Conservation (phyloP, 176 grass and related monocot genomes). For the Chrysopogon serrulatus region DNA sequence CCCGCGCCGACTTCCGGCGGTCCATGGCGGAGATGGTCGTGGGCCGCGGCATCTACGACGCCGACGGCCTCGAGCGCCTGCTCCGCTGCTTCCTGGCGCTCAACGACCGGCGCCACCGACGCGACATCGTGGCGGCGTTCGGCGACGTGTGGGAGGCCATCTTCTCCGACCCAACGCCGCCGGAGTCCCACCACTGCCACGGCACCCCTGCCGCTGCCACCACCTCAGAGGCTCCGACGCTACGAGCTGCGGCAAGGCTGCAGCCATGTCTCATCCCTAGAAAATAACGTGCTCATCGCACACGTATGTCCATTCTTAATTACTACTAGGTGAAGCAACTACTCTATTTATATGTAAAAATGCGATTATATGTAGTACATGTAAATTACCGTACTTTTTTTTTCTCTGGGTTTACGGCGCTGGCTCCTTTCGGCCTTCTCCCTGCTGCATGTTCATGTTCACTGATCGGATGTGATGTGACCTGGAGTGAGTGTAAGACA, state of each 20-base stretch:
- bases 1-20: constrained; percentile 65
- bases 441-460: not conserved
- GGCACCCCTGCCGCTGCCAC: not conserved
- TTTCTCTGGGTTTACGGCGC: not conserved
- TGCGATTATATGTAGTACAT: too few relatives aligned
- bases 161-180: constrained; percentile 23
- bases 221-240: not conserved
- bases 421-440: not conserved
- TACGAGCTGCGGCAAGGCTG: not conserved
- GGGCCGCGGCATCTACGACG: constrained; percentile 72
- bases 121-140: constrained; percentile 70
- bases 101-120: constrained; percentile 59
- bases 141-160: constrained; percentile 76
- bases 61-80: constrained; percentile 65
- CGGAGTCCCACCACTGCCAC: not conserved
- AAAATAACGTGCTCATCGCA: constrained; percentile 13
- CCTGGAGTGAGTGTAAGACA: not conserved
- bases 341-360: too few relatives aligned
- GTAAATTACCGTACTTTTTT: constrained; percentile 39
- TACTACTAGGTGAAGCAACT: too few relatives aligned
- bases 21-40: constrained; percentile 96
- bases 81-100: constrained; percentile 80
- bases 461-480: constrained; percentile 22
- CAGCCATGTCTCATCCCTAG: not conserved
- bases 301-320: not conserved